Conservation (phyloP, 176 grass and related monocot genomes). For the Zizania latifolia region DNA sequence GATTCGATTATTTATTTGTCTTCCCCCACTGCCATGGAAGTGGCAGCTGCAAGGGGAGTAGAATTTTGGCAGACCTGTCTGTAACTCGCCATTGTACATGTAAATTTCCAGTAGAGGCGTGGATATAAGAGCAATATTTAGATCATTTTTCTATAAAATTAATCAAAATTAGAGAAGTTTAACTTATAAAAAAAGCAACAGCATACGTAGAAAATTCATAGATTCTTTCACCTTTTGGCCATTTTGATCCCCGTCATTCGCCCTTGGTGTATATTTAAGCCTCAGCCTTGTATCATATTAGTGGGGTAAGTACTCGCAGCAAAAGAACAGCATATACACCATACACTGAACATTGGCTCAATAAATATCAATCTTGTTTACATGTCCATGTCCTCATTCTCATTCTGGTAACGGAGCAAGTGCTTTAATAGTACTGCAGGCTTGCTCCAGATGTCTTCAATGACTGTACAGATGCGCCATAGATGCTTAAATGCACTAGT, state of each 20-base stretch:
- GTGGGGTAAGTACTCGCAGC: neutral
- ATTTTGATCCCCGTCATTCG: slow-evolving; percentile 35
- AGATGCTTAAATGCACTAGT: neutral
- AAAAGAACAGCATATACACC: slow-evolving; percentile 12
- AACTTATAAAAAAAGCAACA: no score
- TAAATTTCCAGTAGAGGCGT: slow-evolving; percentile 29
- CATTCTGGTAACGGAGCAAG: neutral
- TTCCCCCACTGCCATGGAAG: neutral
- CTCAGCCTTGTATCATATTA: slow-evolving; percentile 50
- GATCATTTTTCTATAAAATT: no score
- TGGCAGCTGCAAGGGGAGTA: slow-evolving; percentile 8
- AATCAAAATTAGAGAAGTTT: no score
- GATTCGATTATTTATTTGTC: slow-evolving; percentile 31
- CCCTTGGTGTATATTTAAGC: slow-evolving; percentile 46
- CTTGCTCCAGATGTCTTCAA: neutral
- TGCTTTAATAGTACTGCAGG: neutral
- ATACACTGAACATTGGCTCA: slow-evolving; percentile 21
- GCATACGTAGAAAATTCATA: no score
- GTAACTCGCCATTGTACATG: slow-evolving; percentile 35
- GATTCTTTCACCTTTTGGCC: slow-evolving; percentile 30
- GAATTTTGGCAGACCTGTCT: slow-evolving; percentile 38
- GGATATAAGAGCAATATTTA: slow-evolving; percentile 1
- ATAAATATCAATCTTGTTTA: slow-evolving; percentile 15
- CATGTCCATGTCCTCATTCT: neutral
- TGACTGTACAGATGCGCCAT: neutral